Base-by-base conservation (phyloP, 306 rosid species). In the Begonia loranthoides region DNA sequence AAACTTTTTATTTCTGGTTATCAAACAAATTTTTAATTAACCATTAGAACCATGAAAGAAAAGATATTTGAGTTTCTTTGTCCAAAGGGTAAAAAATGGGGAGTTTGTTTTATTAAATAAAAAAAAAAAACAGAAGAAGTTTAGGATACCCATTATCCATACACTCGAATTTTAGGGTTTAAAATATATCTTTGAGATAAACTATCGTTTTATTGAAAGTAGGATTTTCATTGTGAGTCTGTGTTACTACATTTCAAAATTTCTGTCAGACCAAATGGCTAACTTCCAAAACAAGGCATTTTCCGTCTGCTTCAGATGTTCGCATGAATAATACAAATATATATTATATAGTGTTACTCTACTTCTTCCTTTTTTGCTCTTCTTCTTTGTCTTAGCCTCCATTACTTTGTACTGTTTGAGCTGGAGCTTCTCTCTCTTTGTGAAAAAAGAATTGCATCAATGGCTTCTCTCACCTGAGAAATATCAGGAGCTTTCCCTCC, bases 381-480 rank as follows among this genome's bases (percentile, higher is more conserved):
- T 12, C 21, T 12, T 14, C 17, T 16, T 24, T 15, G 51, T 5
- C 4, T 43, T 1, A 11, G 14, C n/a, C 13, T 43, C 4, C 15
- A 45, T 57, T 60, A 62, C 73, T 70, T 73, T 16, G 41, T 24
- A 51, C 45, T 60, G 44, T 21, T 60, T 60, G 81, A 80, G 71
- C 76, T 68, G 28, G 77, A 78, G 56, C 50, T 75, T 64, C 60
- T 80, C 14, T 80, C 78, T 62, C 70, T 73, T 54, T 84, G 86
- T 48, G 89, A 75, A 17, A 85, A 70, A 46, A 88, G 77, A 55
- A 88, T 79, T 9, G 72, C 82, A 63, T 88, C 97, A 61, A 88
- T 84, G 70, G 96, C 93, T 69, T 84, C 95, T 66, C 72, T 88
- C 22, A 81, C 97, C 75, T 88, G 97, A 55, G 93, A 71, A 60